Evolutionary conservation across 805 yeast genomes (phyloP).

Genomic region (Wilhelminamyces savonicus): DNA sequence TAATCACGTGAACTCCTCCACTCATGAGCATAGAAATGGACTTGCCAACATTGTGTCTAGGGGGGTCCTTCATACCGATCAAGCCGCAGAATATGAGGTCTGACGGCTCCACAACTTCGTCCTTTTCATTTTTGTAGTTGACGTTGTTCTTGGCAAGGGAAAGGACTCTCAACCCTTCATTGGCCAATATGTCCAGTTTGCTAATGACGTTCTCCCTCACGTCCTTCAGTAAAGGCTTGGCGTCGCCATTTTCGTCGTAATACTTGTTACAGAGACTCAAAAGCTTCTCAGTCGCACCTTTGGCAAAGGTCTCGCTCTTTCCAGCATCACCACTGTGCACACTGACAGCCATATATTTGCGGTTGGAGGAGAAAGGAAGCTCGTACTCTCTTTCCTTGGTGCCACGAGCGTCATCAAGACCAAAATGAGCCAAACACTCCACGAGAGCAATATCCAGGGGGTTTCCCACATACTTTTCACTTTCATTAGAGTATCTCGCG

Average conservation of each 20-base stretch:
- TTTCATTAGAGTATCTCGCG: constrained; percentile 61
- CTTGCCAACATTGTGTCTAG: constrained; percentile 76
- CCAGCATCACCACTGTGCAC: constrained; percentile 53
- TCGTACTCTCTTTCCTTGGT: constrained; percentile 59
- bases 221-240: constrained; percentile 51
- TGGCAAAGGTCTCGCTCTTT: constrained; percentile 59
- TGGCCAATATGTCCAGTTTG: constrained; percentile 62
- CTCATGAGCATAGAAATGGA: constrained; percentile 72
- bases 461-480: constrained; percentile 74
- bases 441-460: constrained; percentile 92
- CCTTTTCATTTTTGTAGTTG: constrained; percentile 24
- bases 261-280: constrained; percentile 56
- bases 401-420: constrained; percentile 63
- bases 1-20: constrained; percentile 96
- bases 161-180: constrained; percentile 79
- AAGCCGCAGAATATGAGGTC: constrained; percentile 77
- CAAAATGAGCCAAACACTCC: constrained; percentile 66
- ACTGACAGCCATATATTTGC: constrained; percentile 89
- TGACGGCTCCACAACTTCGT: constrained; percentile 33
- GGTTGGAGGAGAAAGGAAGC: constrained; percentile 73
- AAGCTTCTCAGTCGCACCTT: constrained; percentile 86
- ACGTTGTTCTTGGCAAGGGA: constrained; percentile 61
- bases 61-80: constrained; percentile 97
- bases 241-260: constrained; percentile 51
- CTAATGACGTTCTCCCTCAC: constrained; percentile 41